Evolutionary conservation across 306 rosid genomes (phyloP), one percentile per base, ranked within the genome.

Genomic region (Quercus berberidifolia): DNA sequence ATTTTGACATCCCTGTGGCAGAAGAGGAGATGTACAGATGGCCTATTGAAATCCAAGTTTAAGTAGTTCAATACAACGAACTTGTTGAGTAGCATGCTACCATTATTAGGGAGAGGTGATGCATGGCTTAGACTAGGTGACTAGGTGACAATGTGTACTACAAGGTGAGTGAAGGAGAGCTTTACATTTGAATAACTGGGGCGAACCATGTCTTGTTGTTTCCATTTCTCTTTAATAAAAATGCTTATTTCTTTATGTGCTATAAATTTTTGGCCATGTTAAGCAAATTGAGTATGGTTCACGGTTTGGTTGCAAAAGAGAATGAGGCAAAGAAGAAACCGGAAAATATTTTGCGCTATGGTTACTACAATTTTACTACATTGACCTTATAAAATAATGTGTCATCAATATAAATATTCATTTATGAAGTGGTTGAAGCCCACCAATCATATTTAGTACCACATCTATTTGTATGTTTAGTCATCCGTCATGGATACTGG

Each of bases 1-100:
- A 90, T 49, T 69, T 96, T 55, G 49, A 60, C 67, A 73, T 92
- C 68, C 94, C 96, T 3, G 74, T 90, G 75, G 88, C 92, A 33
- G 51, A 25, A 28, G 65, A 84, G 76, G 98, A 90, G 21, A 87
- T 89, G 96, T 85, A 86, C 15, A 91, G 79, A 85, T 91, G 98
- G 96, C 68, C 58, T 11, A 64, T 92, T 5, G 89, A 91, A 65
- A 86, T 95, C 74, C 87, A 90, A 83, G 90, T 95, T 76, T 92
- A 78, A 84, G 83, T 18, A 33, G 57, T 28, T 43, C 56, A 60
- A 15, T 5, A 69, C 18, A 57, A 51, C 68, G 25, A 8, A 56
- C 46, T 26, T 68, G 71, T 68, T 8, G 1, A 68, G 41, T 68
- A 33, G 52, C 11, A 59, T 23, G 51, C 72, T 72, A 72, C 19